Percentiles rank a stretch among this genome's conserved stretches.
Conservation (phyloP, 2,329 filamentous ascomycete species). For the Parafenestella ontariensis region DNA sequence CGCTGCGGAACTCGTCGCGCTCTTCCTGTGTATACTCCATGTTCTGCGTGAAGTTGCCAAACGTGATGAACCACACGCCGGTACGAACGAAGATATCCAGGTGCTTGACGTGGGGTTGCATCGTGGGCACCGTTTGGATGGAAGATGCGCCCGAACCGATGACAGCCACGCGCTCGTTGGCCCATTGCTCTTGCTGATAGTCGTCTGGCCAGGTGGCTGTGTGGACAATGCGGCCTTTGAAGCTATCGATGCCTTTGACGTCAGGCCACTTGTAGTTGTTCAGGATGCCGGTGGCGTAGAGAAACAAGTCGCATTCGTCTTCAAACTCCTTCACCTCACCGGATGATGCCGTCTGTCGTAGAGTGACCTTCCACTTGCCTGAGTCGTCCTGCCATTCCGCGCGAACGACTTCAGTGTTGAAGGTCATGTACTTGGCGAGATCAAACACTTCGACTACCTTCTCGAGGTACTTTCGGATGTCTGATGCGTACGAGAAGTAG, state of each 20-base stretch:
- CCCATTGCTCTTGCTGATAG: conserved; percentile 55
- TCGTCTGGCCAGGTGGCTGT: conserved; percentile 57
- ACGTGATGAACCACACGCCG: conserved; percentile 56
- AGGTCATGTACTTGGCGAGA: conserved; percentile 61
- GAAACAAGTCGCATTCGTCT: conserved; percentile 53
- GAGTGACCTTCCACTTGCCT: conserved; percentile 59
- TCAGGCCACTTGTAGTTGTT: conserved; percentile 49
- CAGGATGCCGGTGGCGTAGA: conserved; percentile 55
- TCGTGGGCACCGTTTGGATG: conserved; percentile 56
- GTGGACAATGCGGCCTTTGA: conserved; percentile 54
- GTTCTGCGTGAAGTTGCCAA: conserved; percentile 54
- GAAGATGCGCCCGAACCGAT: conserved; percentile 55
- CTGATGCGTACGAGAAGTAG: conserved; percentile 55
- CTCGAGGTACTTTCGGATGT: conserved; percentile 58
- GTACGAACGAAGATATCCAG: conserved; percentile 57
- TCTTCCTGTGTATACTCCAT: conserved; percentile 55
- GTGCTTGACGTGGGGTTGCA: conserved; percentile 56
- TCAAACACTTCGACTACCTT: conserved; percentile 59
- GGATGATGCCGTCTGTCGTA: conserved; percentile 50
- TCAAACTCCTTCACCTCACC: conserved; percentile 49
- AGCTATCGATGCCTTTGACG: conserved; percentile 53
- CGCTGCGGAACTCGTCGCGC: conserved; percentile 51
- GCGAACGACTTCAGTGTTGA: conserved; percentile 57
- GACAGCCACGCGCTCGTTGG: conserved; percentile 51
- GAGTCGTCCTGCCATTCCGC: conserved; percentile 58